Evolutionary conservation across 139 green algal species (phyloP).

Genomic region (Pseudopediastrum boryanum): DNA sequence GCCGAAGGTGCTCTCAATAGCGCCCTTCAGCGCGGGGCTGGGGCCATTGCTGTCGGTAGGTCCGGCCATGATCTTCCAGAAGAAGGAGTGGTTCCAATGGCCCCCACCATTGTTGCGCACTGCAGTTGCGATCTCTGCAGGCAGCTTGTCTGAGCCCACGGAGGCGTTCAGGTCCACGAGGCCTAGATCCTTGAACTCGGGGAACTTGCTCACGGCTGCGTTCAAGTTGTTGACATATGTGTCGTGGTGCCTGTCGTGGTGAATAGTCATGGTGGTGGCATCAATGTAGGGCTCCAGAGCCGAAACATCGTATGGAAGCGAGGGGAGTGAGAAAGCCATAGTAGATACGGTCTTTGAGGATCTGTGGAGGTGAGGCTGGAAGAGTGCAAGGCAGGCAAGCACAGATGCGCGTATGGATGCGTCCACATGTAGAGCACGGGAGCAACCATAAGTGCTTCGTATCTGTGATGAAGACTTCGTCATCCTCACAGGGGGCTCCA

Average conservation of each 20-base stretch:
- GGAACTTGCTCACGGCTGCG: conserved; percentile 67
- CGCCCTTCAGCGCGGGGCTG: conserved; percentile 58
- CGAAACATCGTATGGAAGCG: conserved; percentile 66
- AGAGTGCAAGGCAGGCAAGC: too few species aligned
- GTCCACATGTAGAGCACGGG: too few species aligned
- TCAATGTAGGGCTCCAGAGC: conserved; percentile 86
- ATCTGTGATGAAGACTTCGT: too few species aligned
- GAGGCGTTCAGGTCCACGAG: conserved; percentile 58
- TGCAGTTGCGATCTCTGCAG: conserved; percentile 48
- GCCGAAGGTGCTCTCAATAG: conserved; percentile 74
- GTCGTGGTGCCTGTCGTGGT: conserved; percentile 85
- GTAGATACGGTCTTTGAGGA: conserved; percentile 17
- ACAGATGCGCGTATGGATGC: too few species aligned
- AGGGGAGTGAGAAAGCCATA: conserved; percentile 67
- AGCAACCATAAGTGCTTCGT: too few species aligned
- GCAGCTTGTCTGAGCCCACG: conserved; percentile 50
- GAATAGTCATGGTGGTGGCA: conserved; percentile 79
- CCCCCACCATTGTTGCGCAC: conserved; percentile 69
- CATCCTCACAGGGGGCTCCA: too few species aligned
- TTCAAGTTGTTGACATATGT: conserved; percentile 83
- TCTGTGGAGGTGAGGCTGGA: too few species aligned
- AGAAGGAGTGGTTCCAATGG: conserved; percentile 58
- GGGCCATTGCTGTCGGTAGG: conserved; percentile 39
- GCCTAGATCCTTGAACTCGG: conserved; percentile 68
- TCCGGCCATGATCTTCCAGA: conserved; percentile 56